Evolutionary conservation across 129 eudicot species (phyloP).

Genomic region (Flaveria sonorensis): DNA sequence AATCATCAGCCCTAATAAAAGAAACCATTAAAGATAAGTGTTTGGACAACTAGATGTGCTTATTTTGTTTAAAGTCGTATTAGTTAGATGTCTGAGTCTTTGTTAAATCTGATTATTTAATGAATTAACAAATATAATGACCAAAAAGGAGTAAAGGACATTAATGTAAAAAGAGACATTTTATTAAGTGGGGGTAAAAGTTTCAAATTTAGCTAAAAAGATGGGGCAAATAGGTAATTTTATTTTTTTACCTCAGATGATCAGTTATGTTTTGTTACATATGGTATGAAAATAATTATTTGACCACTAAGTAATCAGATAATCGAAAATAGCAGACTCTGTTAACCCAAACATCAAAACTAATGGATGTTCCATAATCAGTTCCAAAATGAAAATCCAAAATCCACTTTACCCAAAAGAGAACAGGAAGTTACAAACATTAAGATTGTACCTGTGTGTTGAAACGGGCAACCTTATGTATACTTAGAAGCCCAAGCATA

Average conservation of each 20-base stretch:
- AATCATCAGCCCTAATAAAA: background rate
- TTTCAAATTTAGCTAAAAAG: background rate
- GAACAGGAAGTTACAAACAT: background rate
- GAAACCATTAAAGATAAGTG: background rate
- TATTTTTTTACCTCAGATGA: background rate
- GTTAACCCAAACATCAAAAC: background rate
- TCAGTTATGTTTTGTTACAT: background rate
- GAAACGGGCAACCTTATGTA: conserved; percentile 81
- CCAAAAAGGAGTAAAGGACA: background rate
- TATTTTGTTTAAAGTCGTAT: background rate
- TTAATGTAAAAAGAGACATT: background rate
- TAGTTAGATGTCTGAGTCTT: background rate
- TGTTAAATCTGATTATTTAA: background rate
- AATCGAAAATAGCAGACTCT: too few relatives aligned
- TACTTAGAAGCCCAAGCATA: conserved; percentile 91
- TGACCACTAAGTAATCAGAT: background rate
- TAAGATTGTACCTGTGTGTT: conserved; percentile 80
- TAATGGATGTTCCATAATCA: background rate
- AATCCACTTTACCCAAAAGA: background rate
- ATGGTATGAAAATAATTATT: background rate
- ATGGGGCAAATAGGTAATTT: background rate
- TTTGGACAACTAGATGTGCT: background rate
- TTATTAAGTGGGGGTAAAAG: background rate
- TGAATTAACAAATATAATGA: background rate
- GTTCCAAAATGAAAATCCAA: conserved; percentile 10